Evolutionary conservation across 306 rosid species (phyloP).

Genomic region (Neltuma alba): DNA sequence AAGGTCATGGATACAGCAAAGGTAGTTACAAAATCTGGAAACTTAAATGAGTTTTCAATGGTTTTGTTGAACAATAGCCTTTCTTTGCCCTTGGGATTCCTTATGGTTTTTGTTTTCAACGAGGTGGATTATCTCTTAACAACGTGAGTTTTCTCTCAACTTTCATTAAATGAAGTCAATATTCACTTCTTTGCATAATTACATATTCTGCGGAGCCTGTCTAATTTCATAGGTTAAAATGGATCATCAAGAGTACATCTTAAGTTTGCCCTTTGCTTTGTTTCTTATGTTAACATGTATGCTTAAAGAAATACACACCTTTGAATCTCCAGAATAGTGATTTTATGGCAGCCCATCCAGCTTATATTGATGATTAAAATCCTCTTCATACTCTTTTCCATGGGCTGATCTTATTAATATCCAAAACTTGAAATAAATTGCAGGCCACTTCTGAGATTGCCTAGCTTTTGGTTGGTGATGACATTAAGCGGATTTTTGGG

Average conservation of each 20-base stretch:
- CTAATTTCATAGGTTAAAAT: conserved; percentile 21
- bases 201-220: conserved; percentile 8
- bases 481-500: conserved; percentile 94
- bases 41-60: conserved; percentile 93
- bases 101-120: conserved; percentile 72
- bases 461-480: conserved; percentile 90
- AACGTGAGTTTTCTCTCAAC: conserved; percentile 66
- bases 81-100: conserved; percentile 87
- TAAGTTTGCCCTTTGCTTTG: conserved; percentile 5
- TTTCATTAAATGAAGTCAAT: conserved; percentile 24
- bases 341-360: conserved; percentile 20
- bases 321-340: conserved; percentile 23
- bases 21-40: conserved; percentile 84
- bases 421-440: conserved; percentile 31
- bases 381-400: conserved; percentile 10
- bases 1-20: conserved; percentile 97
- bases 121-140: conserved; percentile 88
- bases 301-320: background rate
- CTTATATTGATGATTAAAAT: conserved; percentile 7
- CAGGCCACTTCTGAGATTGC: conserved; percentile 91
- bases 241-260: conserved; percentile 13
- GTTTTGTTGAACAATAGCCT: conserved; percentile 94
- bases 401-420: conserved; percentile 19
- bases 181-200: conserved; percentile 21
- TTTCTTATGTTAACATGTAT: conserved; percentile 16